A percentile compares a stretch with the other conserved stretches of the same genome.
Evolutionary conservation across 345 rosid genomes (phyloP).

Genomic region (Eucalyptus erythrocorys): DNA sequence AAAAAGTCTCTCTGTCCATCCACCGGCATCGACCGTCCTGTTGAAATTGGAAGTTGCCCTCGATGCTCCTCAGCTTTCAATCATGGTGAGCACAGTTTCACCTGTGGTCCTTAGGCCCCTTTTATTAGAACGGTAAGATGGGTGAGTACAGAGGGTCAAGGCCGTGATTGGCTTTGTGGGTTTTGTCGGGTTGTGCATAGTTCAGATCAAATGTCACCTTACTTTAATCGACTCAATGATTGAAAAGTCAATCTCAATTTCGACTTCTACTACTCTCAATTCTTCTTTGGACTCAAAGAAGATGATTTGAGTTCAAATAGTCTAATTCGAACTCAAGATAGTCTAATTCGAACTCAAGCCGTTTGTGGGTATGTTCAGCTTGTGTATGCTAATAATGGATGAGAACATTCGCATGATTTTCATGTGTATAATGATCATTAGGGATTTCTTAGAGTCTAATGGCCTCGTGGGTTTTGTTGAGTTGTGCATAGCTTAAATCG

Average conservation of each 20-base stretch:
- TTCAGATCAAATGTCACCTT: neutral
- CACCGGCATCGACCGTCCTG: neutral
- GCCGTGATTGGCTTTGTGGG: neutral
- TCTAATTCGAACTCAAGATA: neutral
- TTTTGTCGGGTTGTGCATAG: neutral
- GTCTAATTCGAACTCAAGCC: neutral
- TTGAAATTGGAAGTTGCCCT: neutral
- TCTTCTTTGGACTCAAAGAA: neutral
- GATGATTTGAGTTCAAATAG: neutral
- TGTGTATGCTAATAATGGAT: neutral
- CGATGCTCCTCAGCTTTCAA: neutral
- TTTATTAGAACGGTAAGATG: neutral
- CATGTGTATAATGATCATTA: neutral
- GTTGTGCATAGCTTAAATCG: neutral
- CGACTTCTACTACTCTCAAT: neutral
- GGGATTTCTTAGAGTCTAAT: neutral
- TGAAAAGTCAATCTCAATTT: neutral
- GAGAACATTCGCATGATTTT: neutral
- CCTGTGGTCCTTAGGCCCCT: neutral
- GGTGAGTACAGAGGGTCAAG: neutral
- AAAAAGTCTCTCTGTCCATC: neutral
- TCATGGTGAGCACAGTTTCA: neutral
- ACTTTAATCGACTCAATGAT: neutral
- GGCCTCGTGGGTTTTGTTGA: neutral
- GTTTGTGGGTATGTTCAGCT: neutral